Base-by-base conservation (phyloP, 495 filamentous ascomycete species). In the Penicillium taxi region DNA sequence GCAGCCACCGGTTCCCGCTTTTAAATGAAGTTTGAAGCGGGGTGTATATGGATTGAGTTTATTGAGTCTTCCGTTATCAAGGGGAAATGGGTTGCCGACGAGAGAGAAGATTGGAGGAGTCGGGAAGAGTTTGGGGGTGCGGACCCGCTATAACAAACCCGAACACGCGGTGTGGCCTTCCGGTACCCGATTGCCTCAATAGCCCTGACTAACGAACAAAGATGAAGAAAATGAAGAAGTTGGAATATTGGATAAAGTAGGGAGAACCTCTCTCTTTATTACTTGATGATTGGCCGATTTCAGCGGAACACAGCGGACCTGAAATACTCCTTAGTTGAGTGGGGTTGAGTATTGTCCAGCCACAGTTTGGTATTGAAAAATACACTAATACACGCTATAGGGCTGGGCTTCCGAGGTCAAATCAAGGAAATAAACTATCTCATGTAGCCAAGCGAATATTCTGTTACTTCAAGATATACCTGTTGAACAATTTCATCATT, bases 251-350 rank as follows among this genome's bases (percentile, higher is more conserved):
- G 16, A 20, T 26, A 15, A 17, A 28, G 24, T 36, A 31, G 14
- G 27, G 28, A n/a, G n/a, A n/a, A n/a, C n/a, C n/a, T n/a, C n/a
- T n/a, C n/a, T 20, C 19, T n/a, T 26, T n/a, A 26, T 9, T 17
- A 27, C 17, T 13, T 20, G 4, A 1, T 45, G 47, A 50, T 50
- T 50, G 47, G 47, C 17, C 29, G 27, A 38, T 38, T 9, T 22
- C 8, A 13, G 21, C 45, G 45, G 45, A 48, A 42, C 39, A 26
- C 34, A 42, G 25, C 47, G 47, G 47, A 39, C 42, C 32, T 34
- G 37, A 42, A 32, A 28, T 12, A 31, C 17, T 24, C 31, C 13
- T 39, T 39, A 21, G 37, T 12, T 7, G 18, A 26, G 26, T 12
- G 34, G 27, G 34, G 25, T 32, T 31, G 18, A 26, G 26, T 12